phyloP scores from a whole-genome alignment of 345 rosid genomes.

The Erodium maritimum region DNA sequence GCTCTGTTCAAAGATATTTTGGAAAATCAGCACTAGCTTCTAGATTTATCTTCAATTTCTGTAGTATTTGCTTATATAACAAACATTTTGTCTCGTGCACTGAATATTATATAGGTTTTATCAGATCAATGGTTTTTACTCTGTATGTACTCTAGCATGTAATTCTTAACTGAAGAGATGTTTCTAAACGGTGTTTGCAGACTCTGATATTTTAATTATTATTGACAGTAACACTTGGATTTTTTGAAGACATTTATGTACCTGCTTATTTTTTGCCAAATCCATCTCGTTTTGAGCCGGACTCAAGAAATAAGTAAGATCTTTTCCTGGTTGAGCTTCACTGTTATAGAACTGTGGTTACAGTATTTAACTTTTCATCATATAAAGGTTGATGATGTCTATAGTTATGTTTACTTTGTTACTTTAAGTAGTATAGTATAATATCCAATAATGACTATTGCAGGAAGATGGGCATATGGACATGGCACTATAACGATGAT shows the following conservation, averaged over 20 bases:
- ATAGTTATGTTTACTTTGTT: neutral
- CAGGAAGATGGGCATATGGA: constrained; percentile 56
- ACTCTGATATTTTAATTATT: constrained; percentile 3
- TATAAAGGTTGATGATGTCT: too few species aligned
- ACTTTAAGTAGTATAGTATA: neutral
- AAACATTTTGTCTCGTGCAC: too few species aligned
- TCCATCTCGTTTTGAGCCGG: constrained; percentile 28
- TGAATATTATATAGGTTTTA: too few species aligned
- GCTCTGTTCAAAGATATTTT: too few species aligned
- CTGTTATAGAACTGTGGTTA: too few species aligned
- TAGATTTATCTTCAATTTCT: too few species aligned
- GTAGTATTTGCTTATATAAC: too few species aligned
- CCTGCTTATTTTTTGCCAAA: constrained; percentile 38
- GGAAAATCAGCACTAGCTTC: too few species aligned
- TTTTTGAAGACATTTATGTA: constrained; percentile 60
- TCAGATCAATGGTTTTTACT: neutral
- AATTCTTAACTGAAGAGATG: neutral
- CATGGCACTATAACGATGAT: constrained; percentile 31
- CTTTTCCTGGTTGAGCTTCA: neutral
- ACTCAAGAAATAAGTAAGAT: constrained; percentile 36
- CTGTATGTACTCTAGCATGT: neutral
- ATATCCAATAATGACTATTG: constrained; percentile 7
- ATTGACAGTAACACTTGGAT: constrained; percentile 66
- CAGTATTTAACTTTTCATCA: too few species aligned
- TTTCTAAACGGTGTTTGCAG: neutral